Conservation (phyloP, 1,284 basidiomycete genomes). For the Stygiomarasmius scandens region DNA sequence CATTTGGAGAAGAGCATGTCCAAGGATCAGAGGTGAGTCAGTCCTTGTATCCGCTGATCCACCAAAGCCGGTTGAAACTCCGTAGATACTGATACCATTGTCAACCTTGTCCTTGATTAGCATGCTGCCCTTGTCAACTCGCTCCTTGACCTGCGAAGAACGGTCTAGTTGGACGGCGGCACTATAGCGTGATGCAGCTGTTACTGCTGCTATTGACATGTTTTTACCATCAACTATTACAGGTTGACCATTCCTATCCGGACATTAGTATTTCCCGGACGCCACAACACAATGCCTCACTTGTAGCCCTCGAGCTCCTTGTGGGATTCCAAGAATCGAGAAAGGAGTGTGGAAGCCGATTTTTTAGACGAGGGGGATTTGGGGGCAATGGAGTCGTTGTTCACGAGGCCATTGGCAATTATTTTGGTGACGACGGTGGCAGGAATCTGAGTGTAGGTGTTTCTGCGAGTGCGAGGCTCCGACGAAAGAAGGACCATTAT, state of each 20-base stretch:
- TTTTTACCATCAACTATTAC: constrained; percentile 70
- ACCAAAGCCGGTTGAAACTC: constrained; percentile 83
- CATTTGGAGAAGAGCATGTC: constrained; percentile 78
- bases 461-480: constrained; percentile 29
- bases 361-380: constrained; percentile 20
- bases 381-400: constrained; percentile 14
- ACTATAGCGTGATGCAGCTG: constrained; percentile 68
- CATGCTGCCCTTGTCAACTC: constrained; percentile 59
- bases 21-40: constrained; percentile 66
- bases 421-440: constrained; percentile 26
- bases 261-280: neutral
- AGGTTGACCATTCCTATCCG: constrained; percentile 55
- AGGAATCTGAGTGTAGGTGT: constrained; percentile 28
- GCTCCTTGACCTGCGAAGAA: constrained; percentile 47
- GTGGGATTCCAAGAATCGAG: constrained; percentile 49
- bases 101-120: constrained; percentile 71
- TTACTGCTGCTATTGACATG: constrained; percentile 74
- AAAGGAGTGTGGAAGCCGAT: constrained; percentile 38
- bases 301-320: constrained; percentile 59
- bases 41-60: constrained; percentile 58
- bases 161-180: constrained; percentile 57
- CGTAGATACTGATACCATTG: constrained; percentile 73
- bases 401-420: constrained; percentile 18
- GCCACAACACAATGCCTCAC: constrained; percentile 35
- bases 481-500: constrained; percentile 34